These are phyloP conservation scores for Carpinus viminea DNA, from an alignment of 306 rosid genomes.

Conservation along the genomic window DNA sequence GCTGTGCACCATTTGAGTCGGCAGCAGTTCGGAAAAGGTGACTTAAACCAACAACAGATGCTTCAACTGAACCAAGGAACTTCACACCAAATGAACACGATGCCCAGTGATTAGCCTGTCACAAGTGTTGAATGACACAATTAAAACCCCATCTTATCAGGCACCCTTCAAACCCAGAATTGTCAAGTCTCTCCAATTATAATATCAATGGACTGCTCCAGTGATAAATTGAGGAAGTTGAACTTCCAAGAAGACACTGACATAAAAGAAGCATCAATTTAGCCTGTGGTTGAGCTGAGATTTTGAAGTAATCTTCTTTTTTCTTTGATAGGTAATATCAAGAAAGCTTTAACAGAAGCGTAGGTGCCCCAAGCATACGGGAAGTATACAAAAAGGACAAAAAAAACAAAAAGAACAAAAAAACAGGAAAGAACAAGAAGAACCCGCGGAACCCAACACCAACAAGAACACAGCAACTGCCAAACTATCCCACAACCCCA, in stretches of 20 bases:
- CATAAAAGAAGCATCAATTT: slow-evolving; percentile 3
- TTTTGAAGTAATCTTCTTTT: not conserved
- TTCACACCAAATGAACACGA: slow-evolving; percentile 36
- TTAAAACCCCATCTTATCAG: slow-evolving; percentile 24
- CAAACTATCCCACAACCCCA: too few relatives aligned
- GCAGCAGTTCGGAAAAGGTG: slow-evolving; percentile 55
- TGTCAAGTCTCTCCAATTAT: slow-evolving; percentile 18
- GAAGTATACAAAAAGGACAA: too few relatives aligned
- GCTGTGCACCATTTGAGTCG: slow-evolving; percentile 59
- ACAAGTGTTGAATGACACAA: slow-evolving; percentile 26
- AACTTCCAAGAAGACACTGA: slow-evolving; percentile 12
- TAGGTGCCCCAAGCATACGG: too few relatives aligned
- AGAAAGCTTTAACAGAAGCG: too few relatives aligned
- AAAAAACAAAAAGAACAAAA: too few relatives aligned
- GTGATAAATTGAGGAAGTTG: not conserved
- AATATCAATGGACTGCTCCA: slow-evolving; percentile 1
- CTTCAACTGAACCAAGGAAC: slow-evolving; percentile 63
- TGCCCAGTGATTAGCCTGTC: slow-evolving; percentile 34
- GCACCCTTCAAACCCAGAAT: slow-evolving; percentile 19
- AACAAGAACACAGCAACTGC: too few relatives aligned
- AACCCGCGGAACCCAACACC: too few relatives aligned
- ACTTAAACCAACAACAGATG: slow-evolving; percentile 82
- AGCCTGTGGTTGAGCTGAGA: not conserved
- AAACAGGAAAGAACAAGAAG: too few relatives aligned
- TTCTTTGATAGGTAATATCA: too few relatives aligned